Percentiles rank a stretch among this genome's conserved stretches.
Conservation (phyloP, 192 early-diverging fungal species). For the Nowakowskiella sp. region DNA sequence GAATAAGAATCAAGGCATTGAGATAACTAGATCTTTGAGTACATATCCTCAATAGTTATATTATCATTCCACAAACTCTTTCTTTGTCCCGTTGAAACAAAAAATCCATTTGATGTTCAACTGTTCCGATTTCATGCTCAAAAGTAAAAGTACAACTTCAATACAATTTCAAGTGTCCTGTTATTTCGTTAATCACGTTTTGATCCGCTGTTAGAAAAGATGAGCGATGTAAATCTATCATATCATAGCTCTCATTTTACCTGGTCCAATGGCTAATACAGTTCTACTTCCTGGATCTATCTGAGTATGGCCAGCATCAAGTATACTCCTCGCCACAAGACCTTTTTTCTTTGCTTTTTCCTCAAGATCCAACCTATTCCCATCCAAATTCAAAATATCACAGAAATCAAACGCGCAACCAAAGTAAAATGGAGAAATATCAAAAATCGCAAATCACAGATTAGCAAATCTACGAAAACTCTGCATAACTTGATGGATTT, state of each 20-base stretch:
- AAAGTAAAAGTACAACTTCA: no score
- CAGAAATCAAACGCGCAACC: constrained; percentile 6
- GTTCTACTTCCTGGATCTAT: constrained; percentile 87
- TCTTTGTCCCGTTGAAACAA: no score
- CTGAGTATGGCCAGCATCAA: constrained; percentile 88
- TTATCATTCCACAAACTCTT: no score
- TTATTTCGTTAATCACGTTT: constrained; percentile 41
- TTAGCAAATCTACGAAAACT: no score
- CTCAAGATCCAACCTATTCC: constrained; percentile 56
- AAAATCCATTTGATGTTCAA: no score
- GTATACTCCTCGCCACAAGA: constrained; percentile 65
- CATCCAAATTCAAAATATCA: constrained; percentile 3
- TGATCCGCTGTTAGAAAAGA: constrained; percentile 17
- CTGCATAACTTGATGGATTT: no score
- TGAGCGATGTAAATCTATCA: neutral
- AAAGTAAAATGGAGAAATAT: no score
- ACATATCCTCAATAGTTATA: no score
- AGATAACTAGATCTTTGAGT: no score
- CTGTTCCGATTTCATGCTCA: no score
- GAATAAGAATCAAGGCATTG: no score
- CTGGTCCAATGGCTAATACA: constrained; percentile 91
- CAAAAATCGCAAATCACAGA: no score
- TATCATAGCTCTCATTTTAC: constrained; percentile 15
- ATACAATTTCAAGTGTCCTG: constrained; percentile 48
- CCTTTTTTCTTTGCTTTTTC: constrained; percentile 46